Evolutionary conservation across 2,329 filamentous ascomycete genomes (phyloP), one percentile per base, ranked within the genome.

Genomic region (Trichoderma polysporum): DNA sequence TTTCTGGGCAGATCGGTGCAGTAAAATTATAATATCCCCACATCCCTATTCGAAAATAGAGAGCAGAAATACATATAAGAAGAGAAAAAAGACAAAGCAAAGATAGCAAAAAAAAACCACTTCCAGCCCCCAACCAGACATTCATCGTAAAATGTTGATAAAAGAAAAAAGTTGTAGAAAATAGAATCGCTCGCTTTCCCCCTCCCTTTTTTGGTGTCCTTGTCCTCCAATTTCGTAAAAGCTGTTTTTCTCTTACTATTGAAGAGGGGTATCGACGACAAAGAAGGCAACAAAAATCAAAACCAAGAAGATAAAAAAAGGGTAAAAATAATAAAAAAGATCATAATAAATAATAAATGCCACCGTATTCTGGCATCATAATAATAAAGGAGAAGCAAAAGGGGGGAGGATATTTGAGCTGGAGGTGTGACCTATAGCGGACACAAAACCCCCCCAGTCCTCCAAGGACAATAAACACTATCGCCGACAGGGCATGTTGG

Each of bases 401-500:
- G 31, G 50, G 52, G 31, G 57, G 45, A 31, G 13, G 15, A 31
- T 47, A n/a, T 27, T n/a, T 35, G 19, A 19, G 22, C 39, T 35
- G 29, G 29, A 27, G 31, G 12, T 4, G 29, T 4, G 12, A 7
- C 50, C 2, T 45, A 35, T 19, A 22, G 25, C 49, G 17, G 35
- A 60, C 19, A 56, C 57, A 39, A 27, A 52, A 17, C 13, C 27
- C 15, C 19, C 29, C 53, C 47, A 45, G 39, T 54, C 37, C 17
- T 66, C 64, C 22, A 68, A 71, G 74, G 70, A 74, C 70, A 76
- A 75, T 76, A 76, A 75, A 77, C 74, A 74, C 74, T 74, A 76
- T 77, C 71, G 74, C 74, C 75, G 71, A 74, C 73, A 73, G 69
- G 68, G 67, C 49, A 71, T 70, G 68, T 70, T 39, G 50, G 65